A percentile compares a stretch with the other conserved stretches of the same genome.
Evolutionary conservation across 2,329 filamentous ascomycete genomes (phyloP).

Genomic region (Aspergillus luchuensis): DNA sequence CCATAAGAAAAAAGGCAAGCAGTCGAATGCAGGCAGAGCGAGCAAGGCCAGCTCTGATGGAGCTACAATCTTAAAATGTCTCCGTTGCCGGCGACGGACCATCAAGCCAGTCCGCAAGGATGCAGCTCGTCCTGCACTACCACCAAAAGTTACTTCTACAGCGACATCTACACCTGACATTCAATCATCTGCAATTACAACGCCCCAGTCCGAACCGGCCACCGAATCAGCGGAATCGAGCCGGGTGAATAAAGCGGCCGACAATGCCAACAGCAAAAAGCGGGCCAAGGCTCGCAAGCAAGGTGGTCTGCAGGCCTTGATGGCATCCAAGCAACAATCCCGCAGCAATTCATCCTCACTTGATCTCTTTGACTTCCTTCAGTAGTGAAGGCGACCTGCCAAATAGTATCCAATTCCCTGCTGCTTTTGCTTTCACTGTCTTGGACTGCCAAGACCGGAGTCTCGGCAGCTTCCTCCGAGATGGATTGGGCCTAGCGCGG

Average conservation of each 20-base stretch:
- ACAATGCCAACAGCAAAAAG: slow-evolving; percentile 56
- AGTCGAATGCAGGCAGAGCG: slow-evolving; percentile 11
- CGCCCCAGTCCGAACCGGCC: slow-evolving; percentile 13
- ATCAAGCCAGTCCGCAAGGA: slow-evolving; percentile 29
- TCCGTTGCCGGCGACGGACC: slow-evolving; percentile 39
- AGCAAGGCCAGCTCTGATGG: slow-evolving; percentile 20
- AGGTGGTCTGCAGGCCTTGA: slow-evolving; percentile 55
- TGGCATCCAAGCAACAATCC: slow-evolving; percentile 47
- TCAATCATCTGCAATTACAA: slow-evolving; percentile 15
- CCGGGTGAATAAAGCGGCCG: slow-evolving; percentile 28
- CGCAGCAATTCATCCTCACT: slow-evolving; percentile 40
- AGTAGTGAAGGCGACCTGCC: slow-evolving; percentile 34
- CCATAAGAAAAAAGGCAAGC: slow-evolving; percentile 23
- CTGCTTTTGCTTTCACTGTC: slow-evolving; percentile 10
- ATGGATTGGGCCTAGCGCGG: slow-evolving; percentile 36
- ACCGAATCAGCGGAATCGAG: slow-evolving; percentile 11
- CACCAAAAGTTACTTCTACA: slow-evolving; percentile 16
- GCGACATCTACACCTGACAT: slow-evolving; percentile 10
- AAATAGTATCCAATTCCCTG: not conserved
- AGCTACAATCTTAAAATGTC: slow-evolving; percentile 40
- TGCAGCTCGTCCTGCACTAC: slow-evolving; percentile 13
- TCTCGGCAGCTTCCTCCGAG: slow-evolving; percentile 20
- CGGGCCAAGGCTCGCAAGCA: slow-evolving; percentile 58
- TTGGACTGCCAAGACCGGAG: slow-evolving; percentile 22
- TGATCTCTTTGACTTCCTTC: slow-evolving; percentile 58